phyloP scores from a whole-genome alignment of 768 basidiomycete species.

The Austroboletus eburneus region DNA sequence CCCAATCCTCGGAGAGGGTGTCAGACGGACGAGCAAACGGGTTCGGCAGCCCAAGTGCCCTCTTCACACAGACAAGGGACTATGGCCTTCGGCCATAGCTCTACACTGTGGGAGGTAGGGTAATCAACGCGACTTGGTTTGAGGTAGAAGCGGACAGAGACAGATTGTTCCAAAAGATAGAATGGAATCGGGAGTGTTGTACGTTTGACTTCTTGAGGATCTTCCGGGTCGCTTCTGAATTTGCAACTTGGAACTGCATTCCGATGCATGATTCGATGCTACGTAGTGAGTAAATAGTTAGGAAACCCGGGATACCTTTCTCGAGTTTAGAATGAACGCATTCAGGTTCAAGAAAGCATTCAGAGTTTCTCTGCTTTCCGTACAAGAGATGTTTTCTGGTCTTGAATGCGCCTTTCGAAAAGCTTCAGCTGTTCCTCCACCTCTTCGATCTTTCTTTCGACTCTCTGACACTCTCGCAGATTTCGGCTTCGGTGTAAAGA shows the following conservation, averaged over 20 bases:
- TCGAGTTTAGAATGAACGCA: constrained; percentile 71
- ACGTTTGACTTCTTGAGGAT: constrained; percentile 91
- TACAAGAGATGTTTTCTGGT: constrained; percentile 49
- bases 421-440: constrained; percentile 59
- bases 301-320: constrained; percentile 50
- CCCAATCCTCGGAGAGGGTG: constrained; percentile 52
- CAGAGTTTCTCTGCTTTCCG: constrained; percentile 55
- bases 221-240: constrained; percentile 86
- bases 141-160: constrained; percentile 10
- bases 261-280: not conserved
- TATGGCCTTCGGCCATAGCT: too few species aligned
- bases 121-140: constrained; percentile 30
- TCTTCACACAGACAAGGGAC: too few species aligned
- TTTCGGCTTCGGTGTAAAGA: constrained; percentile 78
- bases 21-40: too few species aligned
- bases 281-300: not conserved
- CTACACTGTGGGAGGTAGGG: constrained; percentile 23
- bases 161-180: constrained; percentile 19
- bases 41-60: too few species aligned
- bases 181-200: constrained; percentile 70
- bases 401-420: constrained; percentile 58
- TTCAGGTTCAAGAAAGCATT: constrained; percentile 75
- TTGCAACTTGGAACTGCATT: constrained; percentile 74
- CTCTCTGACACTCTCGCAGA: constrained; percentile 76
- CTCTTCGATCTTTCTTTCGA: constrained; percentile 60